These are phyloP conservation scores for Geotrichum citri-aurantii DNA, from an alignment of 1,139 yeast genomes.

Conservation along the genomic window DNA sequence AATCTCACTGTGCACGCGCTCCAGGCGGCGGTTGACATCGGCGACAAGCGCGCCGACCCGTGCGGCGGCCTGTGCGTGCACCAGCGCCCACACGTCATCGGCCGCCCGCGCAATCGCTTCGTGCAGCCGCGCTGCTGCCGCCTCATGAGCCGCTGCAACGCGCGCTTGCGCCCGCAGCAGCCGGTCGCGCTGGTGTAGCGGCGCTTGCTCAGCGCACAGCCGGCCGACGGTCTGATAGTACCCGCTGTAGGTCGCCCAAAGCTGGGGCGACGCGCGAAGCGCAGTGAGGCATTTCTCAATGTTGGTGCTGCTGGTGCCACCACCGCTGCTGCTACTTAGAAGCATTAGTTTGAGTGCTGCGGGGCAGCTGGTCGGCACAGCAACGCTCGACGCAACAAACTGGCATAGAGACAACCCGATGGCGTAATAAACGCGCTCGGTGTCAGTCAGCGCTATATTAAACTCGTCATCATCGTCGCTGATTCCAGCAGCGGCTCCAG, in stretches of 20 bases:
- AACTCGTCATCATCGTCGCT: not conserved
- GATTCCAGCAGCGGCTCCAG: not conserved
- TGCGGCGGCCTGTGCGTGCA: not conserved
- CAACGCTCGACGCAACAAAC: constrained; percentile 8
- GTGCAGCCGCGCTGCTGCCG: not conserved
- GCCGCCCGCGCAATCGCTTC: not conserved
- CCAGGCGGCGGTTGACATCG: not conserved
- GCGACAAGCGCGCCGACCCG: not conserved
- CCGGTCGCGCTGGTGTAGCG: constrained; percentile 10
- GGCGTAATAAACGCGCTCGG: constrained; percentile 7
- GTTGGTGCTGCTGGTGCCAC: not conserved
- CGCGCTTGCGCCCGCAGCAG: not conserved
- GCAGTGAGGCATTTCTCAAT: constrained; percentile 4
- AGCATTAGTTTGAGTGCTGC: not conserved
- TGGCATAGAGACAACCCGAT: constrained; percentile 16
- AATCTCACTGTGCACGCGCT: not conserved
- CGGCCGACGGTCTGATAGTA: constrained; percentile 15
- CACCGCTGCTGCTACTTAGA: not conserved
- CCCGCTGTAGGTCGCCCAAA: constrained; percentile 17
- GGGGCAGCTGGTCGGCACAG: constrained; percentile 5
- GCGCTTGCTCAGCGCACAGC: constrained; percentile 11
- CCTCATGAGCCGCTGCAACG: not conserved
- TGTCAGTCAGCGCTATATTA: constrained; percentile 1
- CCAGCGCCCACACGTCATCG: not conserved
- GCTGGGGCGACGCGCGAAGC: constrained; percentile 8